These are phyloP conservation scores for Bjerkandera adusta DNA, from an alignment of 1,284 basidiomycete species.

Conservation along the genomic window DNA sequence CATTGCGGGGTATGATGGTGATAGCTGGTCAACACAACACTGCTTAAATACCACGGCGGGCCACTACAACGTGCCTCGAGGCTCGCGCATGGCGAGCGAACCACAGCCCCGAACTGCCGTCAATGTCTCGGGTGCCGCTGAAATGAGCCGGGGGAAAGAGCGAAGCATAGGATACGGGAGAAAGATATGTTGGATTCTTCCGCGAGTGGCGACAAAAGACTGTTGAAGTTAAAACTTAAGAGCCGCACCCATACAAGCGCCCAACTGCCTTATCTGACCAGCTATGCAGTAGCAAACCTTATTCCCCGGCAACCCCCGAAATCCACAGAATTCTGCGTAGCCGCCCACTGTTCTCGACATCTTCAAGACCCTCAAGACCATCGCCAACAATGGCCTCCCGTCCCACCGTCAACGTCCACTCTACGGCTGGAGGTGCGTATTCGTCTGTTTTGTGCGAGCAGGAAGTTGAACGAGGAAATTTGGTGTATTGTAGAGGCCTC, in stretches of 20 bases:
- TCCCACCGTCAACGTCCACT: slow-evolving; percentile 84
- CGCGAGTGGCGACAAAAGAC: no score
- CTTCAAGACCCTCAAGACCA: slow-evolving; percentile 32
- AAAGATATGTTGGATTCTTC: no score
- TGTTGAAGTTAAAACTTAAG: no score
- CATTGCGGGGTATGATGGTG: no score
- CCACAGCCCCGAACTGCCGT: no score
- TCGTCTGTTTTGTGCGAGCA: background rate
- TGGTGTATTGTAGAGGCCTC: slow-evolving; percentile 64
- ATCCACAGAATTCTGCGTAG: slow-evolving; percentile 24
- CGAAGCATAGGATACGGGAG: no score
- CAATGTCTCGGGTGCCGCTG: no score
- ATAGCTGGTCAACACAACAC: no score
- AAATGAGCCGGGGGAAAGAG: no score
- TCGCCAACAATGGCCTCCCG: slow-evolving; percentile 75
- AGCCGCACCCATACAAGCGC: slow-evolving; percentile 2
- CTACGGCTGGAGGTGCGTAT: slow-evolving; percentile 67
- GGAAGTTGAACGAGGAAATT: background rate
- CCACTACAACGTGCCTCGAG: no score
- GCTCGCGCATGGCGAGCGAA: no score
- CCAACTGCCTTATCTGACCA: slow-evolving; percentile 4
- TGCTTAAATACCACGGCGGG: no score
- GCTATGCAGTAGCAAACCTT: slow-evolving; percentile 26
- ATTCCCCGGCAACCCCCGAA: slow-evolving; percentile 20
- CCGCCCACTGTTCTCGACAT: slow-evolving; percentile 19